Evolutionary conservation across 306 rosid genomes (phyloP).

Genomic region (Oxytropis ochrocephala): DNA sequence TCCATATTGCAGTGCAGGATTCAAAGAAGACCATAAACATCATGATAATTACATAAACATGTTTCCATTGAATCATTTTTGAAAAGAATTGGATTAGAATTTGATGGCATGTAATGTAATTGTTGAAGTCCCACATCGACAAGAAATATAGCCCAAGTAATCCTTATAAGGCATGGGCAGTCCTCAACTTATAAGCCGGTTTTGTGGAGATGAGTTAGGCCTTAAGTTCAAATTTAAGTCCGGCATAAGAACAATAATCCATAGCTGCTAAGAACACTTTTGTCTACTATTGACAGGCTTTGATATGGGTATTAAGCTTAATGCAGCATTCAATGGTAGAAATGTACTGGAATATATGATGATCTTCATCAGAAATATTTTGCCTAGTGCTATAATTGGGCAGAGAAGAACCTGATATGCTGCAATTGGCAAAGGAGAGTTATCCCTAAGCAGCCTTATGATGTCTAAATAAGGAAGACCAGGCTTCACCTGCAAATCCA

Average conservation of each 20-base stretch:
- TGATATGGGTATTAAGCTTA: not conserved
- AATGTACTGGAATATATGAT: not conserved
- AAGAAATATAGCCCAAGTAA: no score
- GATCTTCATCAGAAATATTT: slow-evolving; percentile 7
- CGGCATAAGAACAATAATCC: not conserved
- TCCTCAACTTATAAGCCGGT: not conserved
- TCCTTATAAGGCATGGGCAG: no score
- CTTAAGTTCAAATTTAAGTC: not conserved
- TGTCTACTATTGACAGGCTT: not conserved
- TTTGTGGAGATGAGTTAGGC: no score
- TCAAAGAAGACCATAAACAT: not conserved
- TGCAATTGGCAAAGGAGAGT: slow-evolving; percentile 81
- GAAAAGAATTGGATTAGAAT: not conserved
- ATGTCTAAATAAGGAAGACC: slow-evolving; percentile 92
- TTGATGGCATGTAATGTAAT: not conserved
- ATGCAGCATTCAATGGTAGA: not conserved
- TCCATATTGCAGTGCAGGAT: not conserved
- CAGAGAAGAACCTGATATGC: slow-evolving; percentile 77
- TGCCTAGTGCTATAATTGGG: not conserved
- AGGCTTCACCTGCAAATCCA: slow-evolving; percentile 75
- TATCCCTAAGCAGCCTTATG: slow-evolving; percentile 79
- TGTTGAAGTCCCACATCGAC: no score
- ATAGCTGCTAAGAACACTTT: not conserved
- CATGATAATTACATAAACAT: not conserved
- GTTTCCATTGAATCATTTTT: not conserved